Conservation (phyloP, 768 basidiomycete species). For the Omphalotus guepiniiformis region DNA sequence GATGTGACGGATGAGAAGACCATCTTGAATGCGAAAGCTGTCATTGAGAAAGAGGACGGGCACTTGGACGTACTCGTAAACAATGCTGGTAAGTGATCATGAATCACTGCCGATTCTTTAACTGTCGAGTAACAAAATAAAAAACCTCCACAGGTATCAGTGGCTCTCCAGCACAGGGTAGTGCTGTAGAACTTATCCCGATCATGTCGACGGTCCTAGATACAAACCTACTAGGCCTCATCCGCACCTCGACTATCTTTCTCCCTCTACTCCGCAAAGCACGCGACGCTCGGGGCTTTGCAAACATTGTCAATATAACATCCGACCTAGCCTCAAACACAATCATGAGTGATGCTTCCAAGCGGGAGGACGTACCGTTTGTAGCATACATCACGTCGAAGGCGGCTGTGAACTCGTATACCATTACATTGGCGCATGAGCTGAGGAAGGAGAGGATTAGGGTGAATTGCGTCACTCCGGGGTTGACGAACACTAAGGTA, state of each 20-base stretch:
- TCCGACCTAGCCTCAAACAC: slow-evolving; percentile 14
- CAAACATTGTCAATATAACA: slow-evolving; percentile 37
- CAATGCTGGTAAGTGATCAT: slow-evolving; percentile 32
- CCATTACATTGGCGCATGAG: slow-evolving; percentile 9
- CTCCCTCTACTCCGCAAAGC: slow-evolving; percentile 36
- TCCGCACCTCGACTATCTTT: slow-evolving; percentile 39
- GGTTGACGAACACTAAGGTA: slow-evolving; percentile 8
- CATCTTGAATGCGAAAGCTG: slow-evolving; percentile 29
- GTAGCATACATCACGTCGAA: slow-evolving; percentile 11
- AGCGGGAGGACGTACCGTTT: not conserved
- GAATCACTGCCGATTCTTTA: not conserved
- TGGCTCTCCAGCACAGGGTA: slow-evolving; percentile 30
- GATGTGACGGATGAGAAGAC: slow-evolving; percentile 34
- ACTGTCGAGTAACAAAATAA: no score
- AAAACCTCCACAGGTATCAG: slow-evolving; percentile 21
- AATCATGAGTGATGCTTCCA: not conserved
- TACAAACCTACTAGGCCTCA: slow-evolving; percentile 39
- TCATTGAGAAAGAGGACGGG: slow-evolving; percentile 35
- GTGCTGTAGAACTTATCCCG: no score
- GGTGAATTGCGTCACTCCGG: slow-evolving; percentile 12
- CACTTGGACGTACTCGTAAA: slow-evolving; percentile 43
- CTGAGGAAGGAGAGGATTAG: slow-evolving; percentile 3
- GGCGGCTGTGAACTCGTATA: slow-evolving; percentile 11
- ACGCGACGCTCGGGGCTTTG: slow-evolving; percentile 11
- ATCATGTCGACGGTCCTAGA: slow-evolving; percentile 34